phyloP scores from a whole-genome alignment of 2,329 filamentous ascomycete species.

The Coniochaeta ligniaria region DNA sequence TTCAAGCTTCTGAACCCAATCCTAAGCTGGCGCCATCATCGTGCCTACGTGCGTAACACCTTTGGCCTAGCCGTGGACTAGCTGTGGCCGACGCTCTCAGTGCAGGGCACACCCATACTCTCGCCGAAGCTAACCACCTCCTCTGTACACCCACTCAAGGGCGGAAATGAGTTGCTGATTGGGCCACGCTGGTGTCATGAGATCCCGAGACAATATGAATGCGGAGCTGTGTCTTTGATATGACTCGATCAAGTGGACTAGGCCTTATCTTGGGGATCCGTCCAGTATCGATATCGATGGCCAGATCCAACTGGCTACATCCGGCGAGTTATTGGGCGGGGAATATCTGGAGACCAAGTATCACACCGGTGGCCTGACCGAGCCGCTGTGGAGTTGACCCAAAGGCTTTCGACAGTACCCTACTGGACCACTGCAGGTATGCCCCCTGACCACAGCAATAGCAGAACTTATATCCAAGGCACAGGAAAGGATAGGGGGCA shows the following conservation, averaged over 20 bases:
- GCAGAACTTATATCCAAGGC: background rate
- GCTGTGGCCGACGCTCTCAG: background rate
- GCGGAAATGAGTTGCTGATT: background rate
- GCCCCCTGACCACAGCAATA: background rate
- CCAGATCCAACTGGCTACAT: background rate
- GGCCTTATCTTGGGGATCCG: background rate
- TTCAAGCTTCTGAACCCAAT: background rate
- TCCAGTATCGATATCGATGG: background rate
- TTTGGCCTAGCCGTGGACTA: background rate
- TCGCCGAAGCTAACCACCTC: background rate
- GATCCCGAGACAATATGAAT: background rate
- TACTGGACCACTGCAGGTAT: background rate
- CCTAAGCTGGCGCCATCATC: background rate
- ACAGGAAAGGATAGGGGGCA: background rate
- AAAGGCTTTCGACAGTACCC: background rate
- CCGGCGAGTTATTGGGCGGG: background rate
- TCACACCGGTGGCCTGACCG: background rate
- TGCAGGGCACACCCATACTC: background rate
- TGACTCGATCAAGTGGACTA: background rate
- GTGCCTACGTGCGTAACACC: background rate
- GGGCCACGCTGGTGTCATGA: background rate
- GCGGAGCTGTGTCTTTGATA: background rate
- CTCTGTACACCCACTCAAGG: background rate
- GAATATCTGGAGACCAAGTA: background rate
- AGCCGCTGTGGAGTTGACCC: background rate